Evolutionary conservation across 805 yeast species (phyloP).

Genomic region (Candida quercuum): DNA sequence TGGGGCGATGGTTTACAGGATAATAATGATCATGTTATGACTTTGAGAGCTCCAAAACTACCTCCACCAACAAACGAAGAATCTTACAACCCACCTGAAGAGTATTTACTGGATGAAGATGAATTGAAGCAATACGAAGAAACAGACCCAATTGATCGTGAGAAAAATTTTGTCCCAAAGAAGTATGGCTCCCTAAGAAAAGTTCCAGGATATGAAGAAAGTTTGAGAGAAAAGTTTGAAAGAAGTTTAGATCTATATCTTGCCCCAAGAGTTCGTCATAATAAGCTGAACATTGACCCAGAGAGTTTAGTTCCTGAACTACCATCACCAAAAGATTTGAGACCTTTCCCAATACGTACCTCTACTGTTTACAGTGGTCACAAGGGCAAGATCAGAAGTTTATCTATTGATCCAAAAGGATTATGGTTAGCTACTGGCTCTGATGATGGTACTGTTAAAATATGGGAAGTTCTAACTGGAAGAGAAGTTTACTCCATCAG

Average conservation of each 20-base stretch:
- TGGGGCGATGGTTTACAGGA: conserved; percentile 75
- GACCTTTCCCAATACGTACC: conserved; percentile 93
- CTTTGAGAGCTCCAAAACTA: conserved; percentile 87
- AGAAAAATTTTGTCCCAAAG: conserved; percentile 73
- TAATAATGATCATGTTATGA: conserved; percentile 77
- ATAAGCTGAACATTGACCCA: conserved; percentile 90
- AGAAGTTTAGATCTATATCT: conserved; percentile 88
- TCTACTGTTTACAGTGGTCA: conserved; percentile 86
- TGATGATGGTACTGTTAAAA: conserved; percentile 90
- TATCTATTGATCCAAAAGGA: conserved; percentile 85
- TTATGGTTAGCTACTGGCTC: conserved; percentile 96
- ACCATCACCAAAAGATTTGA: conserved; percentile 92
- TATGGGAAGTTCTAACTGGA: conserved; percentile 97
- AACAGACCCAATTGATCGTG: conserved; percentile 72
- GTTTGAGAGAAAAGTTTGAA: conserved; percentile 87
- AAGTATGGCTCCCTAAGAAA: conserved; percentile 77
- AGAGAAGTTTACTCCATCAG: conserved; percentile 78
- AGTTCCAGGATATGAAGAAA: conserved; percentile 89
- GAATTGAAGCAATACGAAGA: conserved; percentile 70
- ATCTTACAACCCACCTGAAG: conserved; percentile 96
- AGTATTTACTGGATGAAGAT: conserved; percentile 76
- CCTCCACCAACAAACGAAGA: conserved; percentile 97
- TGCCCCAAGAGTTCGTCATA: conserved; percentile 93
- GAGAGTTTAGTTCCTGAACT: conserved; percentile 92
- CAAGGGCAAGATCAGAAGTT: conserved; percentile 70